Percentiles rank a stretch among this genome's conserved stretches.
phyloP scores from a whole-genome alignment of 805 yeast species.

The Yarrowia osloensis region DNA sequence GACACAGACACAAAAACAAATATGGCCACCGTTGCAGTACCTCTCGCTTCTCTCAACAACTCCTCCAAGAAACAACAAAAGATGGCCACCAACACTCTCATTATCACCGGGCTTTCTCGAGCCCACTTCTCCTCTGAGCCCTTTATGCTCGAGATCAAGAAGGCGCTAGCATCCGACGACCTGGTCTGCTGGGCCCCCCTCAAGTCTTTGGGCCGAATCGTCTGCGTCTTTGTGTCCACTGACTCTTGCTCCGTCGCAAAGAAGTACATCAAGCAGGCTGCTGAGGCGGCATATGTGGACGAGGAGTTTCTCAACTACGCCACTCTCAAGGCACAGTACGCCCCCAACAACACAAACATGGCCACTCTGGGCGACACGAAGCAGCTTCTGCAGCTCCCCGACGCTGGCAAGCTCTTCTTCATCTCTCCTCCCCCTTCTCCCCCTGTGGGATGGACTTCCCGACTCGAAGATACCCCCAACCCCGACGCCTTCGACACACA shows the following conservation, averaged over 20 bases:
- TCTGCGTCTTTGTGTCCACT: slow-evolving; percentile 35
- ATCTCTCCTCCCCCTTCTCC: slow-evolving; percentile 40
- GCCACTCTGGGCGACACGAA: slow-evolving; percentile 5
- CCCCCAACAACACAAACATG: slow-evolving; percentile 24
- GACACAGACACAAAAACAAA: background rate
- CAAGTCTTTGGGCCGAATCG: slow-evolving; percentile 36
- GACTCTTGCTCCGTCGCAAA: slow-evolving; percentile 24
- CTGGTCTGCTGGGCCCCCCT: slow-evolving; percentile 37
- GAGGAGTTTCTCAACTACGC: slow-evolving; percentile 19
- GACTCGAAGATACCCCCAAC: slow-evolving; percentile 37
- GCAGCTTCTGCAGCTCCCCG: slow-evolving; percentile 36
- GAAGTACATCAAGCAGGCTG: slow-evolving; percentile 31
- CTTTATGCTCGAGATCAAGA: slow-evolving; percentile 3
- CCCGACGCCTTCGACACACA: slow-evolving; percentile 33
- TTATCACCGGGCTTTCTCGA: slow-evolving; percentile 32
- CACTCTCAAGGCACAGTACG: slow-evolving; percentile 27
- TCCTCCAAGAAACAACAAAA: background rate
- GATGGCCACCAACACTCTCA: slow-evolving; percentile 33
- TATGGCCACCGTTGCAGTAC: slow-evolving; percentile 19
- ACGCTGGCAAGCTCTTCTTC: slow-evolving; percentile 37
- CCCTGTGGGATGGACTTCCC: slow-evolving; percentile 38
- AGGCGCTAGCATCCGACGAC: background rate
- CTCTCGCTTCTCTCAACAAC: background rate
- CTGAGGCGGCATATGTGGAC: slow-evolving; percentile 20
- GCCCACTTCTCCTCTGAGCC: slow-evolving; percentile 26